Base-by-base conservation (phyloP, 306 rosid genomes). In the Pyrus pyrifolia region DNA sequence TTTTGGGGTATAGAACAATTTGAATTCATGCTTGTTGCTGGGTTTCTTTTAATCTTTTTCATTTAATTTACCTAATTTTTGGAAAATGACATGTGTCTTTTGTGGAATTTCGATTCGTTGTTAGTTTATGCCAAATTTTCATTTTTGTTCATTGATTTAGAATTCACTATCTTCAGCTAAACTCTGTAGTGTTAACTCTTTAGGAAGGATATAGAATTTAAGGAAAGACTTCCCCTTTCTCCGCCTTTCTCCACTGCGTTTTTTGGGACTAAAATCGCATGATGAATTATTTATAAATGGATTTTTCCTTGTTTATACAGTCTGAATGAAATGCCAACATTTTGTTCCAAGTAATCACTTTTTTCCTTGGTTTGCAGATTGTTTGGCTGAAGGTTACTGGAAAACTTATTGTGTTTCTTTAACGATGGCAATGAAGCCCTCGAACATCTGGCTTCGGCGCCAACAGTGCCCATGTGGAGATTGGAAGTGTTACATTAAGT, bases 391-490 rank as follows among this genome's bases (percentile, higher is more conserved):
- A 73, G 58, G 30, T 27, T 60, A 59, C 62, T 60, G 49, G 68
- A 49, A 40, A 14, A 25, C 58, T 9, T 40, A 27, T 42, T 29
- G n/a, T 42, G 66, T 33, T 72, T 33, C 59, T 18, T 6, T 44
- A 25, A 64, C 76, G 70, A 67, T 79, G 83, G 62, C 81, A n/a
- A 84, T 72, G 85, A 89, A 85, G 81, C 86, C 86, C 61, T 80
- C 86, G 9, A 81, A 65, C 87, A 83, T 86, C 55, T 89, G 93
- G 91, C 79, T 85, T 81, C 88, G 81, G 22, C 81, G 85, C 58
- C 91, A 85, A 78, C 89, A 89, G 80, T 87, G 93, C 58, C 91
- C 93, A 0, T 89, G 93, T 73, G 89, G 93, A 81, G 93, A 89
- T 73, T 89, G 93, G 93, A 89, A 87, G 75, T 89, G 93, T 72